phyloP scores from a whole-genome alignment of 352 stramenopile genomes.

The Globisporangium lucens region DNA sequence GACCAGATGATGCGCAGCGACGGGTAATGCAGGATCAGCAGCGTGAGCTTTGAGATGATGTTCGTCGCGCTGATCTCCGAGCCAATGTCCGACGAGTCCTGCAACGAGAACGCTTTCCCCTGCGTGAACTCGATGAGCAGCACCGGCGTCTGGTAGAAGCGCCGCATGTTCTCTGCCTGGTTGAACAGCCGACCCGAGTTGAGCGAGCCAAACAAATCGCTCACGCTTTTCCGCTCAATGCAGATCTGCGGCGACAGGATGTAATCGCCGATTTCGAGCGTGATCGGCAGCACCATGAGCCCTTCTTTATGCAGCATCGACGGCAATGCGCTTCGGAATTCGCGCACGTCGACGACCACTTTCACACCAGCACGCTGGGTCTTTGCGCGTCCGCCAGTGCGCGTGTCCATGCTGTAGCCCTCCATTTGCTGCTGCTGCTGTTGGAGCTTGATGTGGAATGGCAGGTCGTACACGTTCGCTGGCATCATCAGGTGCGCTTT shows the following conservation, averaged over 20 bases:
- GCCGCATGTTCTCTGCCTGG: slow-evolving; percentile 87
- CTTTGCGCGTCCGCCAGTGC: slow-evolving; percentile 54
- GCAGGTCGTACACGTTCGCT: slow-evolving; percentile 83
- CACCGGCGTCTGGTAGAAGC: slow-evolving; percentile 86
- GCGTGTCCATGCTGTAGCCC: slow-evolving; percentile 85
- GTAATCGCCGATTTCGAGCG: slow-evolving; percentile 97
- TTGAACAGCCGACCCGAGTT: slow-evolving; percentile 95
- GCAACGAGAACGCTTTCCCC: slow-evolving; percentile 84
- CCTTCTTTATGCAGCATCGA: slow-evolving; percentile 96
- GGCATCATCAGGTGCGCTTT: slow-evolving; percentile 91
- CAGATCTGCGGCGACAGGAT: slow-evolving; percentile 97
- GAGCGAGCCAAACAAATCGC: slow-evolving; percentile 96
- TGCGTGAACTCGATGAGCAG: slow-evolving; percentile 96
- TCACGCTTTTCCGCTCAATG: slow-evolving; percentile 95
- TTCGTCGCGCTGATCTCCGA: slow-evolving; percentile 91
- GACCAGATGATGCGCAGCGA: slow-evolving; percentile 95
- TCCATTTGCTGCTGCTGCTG: slow-evolving; percentile 44
- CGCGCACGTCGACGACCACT: slow-evolving; percentile 94
- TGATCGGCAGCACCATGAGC: slow-evolving; percentile 92
- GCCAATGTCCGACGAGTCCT: slow-evolving; percentile 87
- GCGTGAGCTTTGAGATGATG: slow-evolving; percentile 94
- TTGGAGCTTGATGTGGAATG: slow-evolving; percentile 70
- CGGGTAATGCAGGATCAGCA: slow-evolving; percentile 95
- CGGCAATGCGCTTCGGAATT: slow-evolving; percentile 95
- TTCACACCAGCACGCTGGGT: slow-evolving; percentile 45